Evolutionary conservation across 768 basidiomycete species (phyloP).

Genomic region (Tremella yokohamensis): DNA sequence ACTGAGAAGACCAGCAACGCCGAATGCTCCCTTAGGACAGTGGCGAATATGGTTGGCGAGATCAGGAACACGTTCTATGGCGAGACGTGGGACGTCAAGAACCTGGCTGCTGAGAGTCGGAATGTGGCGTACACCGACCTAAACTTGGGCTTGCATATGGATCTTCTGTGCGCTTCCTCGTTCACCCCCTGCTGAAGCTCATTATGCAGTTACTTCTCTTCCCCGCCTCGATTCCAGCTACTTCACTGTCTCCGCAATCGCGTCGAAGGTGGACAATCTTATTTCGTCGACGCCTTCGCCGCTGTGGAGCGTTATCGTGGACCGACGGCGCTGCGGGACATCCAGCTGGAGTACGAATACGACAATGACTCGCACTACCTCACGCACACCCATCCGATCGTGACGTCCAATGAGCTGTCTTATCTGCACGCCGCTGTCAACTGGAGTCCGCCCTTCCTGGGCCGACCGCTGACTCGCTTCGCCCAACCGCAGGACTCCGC

Average conservation of each 20-base stretch:
- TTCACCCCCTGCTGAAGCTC: not conserved
- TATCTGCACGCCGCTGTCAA: slow-evolving; percentile 65
- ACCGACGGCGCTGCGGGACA: slow-evolving; percentile 50
- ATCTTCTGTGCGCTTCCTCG: slow-evolving; percentile 68
- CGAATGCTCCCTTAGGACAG: slow-evolving; percentile 63
- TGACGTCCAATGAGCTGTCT: not conserved
- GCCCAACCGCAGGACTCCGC: slow-evolving; percentile 50
- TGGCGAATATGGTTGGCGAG: slow-evolving; percentile 69
- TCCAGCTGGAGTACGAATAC: slow-evolving; percentile 59
- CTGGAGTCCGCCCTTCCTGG: slow-evolving; percentile 94
- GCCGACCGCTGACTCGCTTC: slow-evolving; percentile 32
- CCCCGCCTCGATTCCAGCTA: slow-evolving; percentile 87
- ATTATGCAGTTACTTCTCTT: slow-evolving; percentile 72
- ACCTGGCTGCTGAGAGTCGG: slow-evolving; percentile 60
- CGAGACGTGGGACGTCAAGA: slow-evolving; percentile 79
- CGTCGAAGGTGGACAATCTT: slow-evolving; percentile 74
- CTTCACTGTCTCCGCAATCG: slow-evolving; percentile 84
- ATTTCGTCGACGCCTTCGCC: slow-evolving; percentile 77
- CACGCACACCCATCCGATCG: slow-evolving; percentile 65
- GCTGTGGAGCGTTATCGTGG: slow-evolving; percentile 43
- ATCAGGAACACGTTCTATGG: slow-evolving; percentile 88
- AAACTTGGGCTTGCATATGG: slow-evolving; percentile 84
- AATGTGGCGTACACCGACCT: slow-evolving; percentile 96
- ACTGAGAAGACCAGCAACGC: slow-evolving; percentile 60
- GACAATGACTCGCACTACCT: slow-evolving; percentile 84